phyloP scores from a whole-genome alignment of 2,329 filamentous ascomycete genomes.

The Monilinia fructigena region DNA sequence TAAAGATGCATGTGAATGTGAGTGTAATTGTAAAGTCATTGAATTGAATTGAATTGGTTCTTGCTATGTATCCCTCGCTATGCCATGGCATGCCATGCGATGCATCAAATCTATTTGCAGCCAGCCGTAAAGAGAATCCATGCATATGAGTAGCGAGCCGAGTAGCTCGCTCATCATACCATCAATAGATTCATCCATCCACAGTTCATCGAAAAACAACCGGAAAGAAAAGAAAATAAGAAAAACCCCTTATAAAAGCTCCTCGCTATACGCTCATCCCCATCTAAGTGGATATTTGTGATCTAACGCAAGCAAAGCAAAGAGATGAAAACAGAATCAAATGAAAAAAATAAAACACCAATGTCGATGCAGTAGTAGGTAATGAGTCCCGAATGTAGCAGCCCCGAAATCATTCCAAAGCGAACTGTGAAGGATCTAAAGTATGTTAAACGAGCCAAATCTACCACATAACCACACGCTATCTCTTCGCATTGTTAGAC shows the following conservation, averaged over 20 bases:
- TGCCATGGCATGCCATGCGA: neutral
- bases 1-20: neutral
- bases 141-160: neutral
- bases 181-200: neutral
- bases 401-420: no score
- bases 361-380: neutral
- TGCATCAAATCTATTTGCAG: neutral
- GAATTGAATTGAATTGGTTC: neutral
- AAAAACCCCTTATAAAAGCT: neutral
- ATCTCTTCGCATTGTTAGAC: neutral
- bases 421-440: neutral
- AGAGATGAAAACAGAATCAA: neutral
- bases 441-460: neutral
- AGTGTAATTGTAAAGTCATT: neutral
- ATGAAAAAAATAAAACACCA: no score
- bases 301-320: neutral
- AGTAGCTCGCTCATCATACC: neutral
- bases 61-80: conserved; percentile 1
- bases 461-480: neutral
- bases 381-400: no score
- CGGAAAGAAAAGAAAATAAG: neutral
- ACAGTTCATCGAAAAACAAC: neutral
- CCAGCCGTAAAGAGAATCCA: neutral
- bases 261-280: neutral
- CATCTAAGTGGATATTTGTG: neutral